A percentile compares a stretch with the other conserved stretches of the same genome.
These are phyloP conservation scores for Phytophthora pistaciae DNA, from an alignment of 352 stramenopile species.

Conservation along the genomic window DNA sequence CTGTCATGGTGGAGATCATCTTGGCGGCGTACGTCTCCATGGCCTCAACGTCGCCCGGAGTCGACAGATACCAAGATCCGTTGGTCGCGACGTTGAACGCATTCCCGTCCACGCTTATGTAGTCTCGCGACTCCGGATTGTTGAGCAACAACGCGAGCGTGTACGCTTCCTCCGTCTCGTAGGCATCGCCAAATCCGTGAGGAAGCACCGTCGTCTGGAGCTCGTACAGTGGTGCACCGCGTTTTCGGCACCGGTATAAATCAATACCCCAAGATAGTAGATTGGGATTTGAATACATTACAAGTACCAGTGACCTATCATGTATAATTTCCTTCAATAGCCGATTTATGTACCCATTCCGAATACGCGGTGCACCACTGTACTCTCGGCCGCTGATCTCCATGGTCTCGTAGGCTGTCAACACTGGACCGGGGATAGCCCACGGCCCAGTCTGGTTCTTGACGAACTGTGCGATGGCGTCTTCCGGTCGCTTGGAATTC, in stretches of 20 bases:
- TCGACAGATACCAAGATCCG: slow-evolving; percentile 44
- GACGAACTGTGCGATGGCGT: slow-evolving; percentile 49
- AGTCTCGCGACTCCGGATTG: slow-evolving; percentile 50
- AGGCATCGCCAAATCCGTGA: slow-evolving; percentile 41
- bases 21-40: slow-evolving; percentile 44
- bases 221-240: slow-evolving; percentile 18
- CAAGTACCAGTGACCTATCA: too few relatives aligned
- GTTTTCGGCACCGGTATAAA: too few relatives aligned
- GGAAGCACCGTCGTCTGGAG: slow-evolving; percentile 50
- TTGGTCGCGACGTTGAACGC: slow-evolving; percentile 45
- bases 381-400: slow-evolving; percentile 35
- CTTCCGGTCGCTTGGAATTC: slow-evolving; percentile 32
- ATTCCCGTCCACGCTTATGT: slow-evolving; percentile 22
- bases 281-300: too few relatives aligned
- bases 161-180: slow-evolving; percentile 35
- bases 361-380: too few relatives aligned
- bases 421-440: slow-evolving; percentile 44
- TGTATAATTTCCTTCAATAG: too few relatives aligned
- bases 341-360: too few relatives aligned
- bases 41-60: slow-evolving; percentile 38
- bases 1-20: slow-evolving; percentile 39
- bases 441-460: slow-evolving; percentile 40
- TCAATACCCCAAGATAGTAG: too few relatives aligned
- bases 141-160: slow-evolving; percentile 48
- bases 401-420: slow-evolving; percentile 59